A percentile compares a stretch with the other conserved stretches of the same genome.
phyloP scores from a whole-genome alignment of 1,284 basidiomycete genomes.

The Ganoderma meredithae region DNA sequence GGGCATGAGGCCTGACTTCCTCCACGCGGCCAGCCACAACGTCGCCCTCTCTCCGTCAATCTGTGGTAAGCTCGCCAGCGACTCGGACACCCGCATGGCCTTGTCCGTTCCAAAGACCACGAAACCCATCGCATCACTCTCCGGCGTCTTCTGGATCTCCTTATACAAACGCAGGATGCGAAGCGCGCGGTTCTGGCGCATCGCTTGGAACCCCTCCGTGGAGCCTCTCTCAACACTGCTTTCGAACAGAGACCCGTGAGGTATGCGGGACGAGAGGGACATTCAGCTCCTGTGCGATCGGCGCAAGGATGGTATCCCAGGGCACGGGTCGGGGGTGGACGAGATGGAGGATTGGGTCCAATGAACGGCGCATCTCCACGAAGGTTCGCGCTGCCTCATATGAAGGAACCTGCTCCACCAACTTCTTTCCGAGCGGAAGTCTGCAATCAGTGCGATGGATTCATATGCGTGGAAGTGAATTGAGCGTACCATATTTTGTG shows the following conservation, averaged over 20 bases:
- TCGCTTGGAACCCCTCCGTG: slow-evolving; percentile 41
- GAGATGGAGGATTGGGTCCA: slow-evolving; percentile 37
- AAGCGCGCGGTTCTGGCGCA: slow-evolving; percentile 41
- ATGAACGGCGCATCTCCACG: slow-evolving; percentile 33
- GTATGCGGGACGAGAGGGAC: slow-evolving; percentile 36
- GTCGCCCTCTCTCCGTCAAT: slow-evolving; percentile 22
- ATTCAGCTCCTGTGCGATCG: slow-evolving; percentile 29
- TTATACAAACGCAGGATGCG: slow-evolving; percentile 32
- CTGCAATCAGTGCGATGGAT: background rate
- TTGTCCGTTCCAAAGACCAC: slow-evolving; percentile 26
- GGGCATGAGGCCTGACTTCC: slow-evolving; percentile 8
- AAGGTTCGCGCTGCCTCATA: slow-evolving; percentile 36
- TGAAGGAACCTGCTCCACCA: no score
- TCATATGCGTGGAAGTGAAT: slow-evolving; percentile 14
- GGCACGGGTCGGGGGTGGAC: slow-evolving; percentile 39
- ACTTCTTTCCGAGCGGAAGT: no score
- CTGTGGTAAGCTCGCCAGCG: slow-evolving; percentile 21
- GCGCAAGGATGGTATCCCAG: slow-evolving; percentile 31
- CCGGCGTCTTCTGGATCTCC: background rate
- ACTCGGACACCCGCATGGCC: slow-evolving; percentile 22
- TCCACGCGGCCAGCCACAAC: slow-evolving; percentile 27
- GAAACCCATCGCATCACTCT: slow-evolving; percentile 29
- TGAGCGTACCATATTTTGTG: slow-evolving; percentile 26
- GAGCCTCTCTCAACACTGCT: slow-evolving; percentile 19
- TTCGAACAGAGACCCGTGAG: slow-evolving; percentile 35